phyloP scores from a whole-genome alignment of 2,329 filamentous ascomycete species.

The Venturia nashicola region DNA sequence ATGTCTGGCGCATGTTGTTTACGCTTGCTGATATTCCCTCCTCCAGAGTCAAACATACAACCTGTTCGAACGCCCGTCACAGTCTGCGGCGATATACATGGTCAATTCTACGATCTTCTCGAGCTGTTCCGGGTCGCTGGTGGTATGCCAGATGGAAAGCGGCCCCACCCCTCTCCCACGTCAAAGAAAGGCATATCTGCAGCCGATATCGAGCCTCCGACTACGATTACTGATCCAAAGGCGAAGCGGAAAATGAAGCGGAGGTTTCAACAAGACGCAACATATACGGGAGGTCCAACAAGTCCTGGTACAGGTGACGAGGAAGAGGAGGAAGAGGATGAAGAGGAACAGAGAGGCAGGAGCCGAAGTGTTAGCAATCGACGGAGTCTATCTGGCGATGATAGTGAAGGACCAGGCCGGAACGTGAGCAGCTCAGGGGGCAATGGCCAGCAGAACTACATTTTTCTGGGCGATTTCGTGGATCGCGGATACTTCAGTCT shows the following conservation, averaged over 20 bases:
- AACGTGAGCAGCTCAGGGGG: constrained; percentile 26
- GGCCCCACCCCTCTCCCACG: constrained; percentile 47
- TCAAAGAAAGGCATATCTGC: constrained; percentile 49
- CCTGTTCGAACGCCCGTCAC: constrained; percentile 95
- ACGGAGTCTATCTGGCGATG: constrained; percentile 25
- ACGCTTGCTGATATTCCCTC: background rate
- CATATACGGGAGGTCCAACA: constrained; percentile 38
- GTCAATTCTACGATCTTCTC: constrained; percentile 95
- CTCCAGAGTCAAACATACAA: constrained; percentile 88
- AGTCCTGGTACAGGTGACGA: constrained; percentile 37
- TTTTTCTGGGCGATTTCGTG: constrained; percentile 63
- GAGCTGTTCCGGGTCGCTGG: constrained; percentile 95
- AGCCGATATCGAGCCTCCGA: constrained; percentile 86
- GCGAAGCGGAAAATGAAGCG: constrained; percentile 70
- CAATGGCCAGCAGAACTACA: constrained; percentile 54
- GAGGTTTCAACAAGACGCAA: constrained; percentile 35
- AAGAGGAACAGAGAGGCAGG: constrained; percentile 34
- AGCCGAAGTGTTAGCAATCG: constrained; percentile 27
- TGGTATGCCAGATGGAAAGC: constrained; percentile 78
- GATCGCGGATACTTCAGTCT: constrained; percentile 64
- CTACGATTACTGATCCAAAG: constrained; percentile 77
- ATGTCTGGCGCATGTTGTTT: background rate
- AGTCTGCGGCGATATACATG: constrained; percentile 95
- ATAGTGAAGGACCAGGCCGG: constrained; percentile 28
- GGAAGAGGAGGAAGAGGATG: constrained; percentile 34